Conservation (phyloP, 805 yeast genomes). For the Ogataea degrootiae region DNA sequence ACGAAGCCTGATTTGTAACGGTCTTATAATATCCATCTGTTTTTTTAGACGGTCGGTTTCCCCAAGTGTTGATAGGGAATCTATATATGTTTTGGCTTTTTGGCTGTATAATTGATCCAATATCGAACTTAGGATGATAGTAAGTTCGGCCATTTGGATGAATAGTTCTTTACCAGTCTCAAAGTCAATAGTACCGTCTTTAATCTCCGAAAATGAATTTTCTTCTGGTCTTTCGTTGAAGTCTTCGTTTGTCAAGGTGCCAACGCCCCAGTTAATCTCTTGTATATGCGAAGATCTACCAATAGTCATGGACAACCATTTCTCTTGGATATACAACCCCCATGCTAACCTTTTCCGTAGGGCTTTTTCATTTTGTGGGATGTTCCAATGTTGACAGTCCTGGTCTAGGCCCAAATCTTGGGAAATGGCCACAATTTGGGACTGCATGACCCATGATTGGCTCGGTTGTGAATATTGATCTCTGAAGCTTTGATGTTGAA, state of each 20-base stretch:
- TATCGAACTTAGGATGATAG: conserved; percentile 9
- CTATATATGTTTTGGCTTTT: background rate
- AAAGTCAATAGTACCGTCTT: conserved; percentile 12
- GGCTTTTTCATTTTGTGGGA: conserved; percentile 44
- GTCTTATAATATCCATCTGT: conserved; percentile 7
- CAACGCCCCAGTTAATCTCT: conserved; percentile 38
- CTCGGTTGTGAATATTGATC: conserved; percentile 34
- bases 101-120: conserved; percentile 7
- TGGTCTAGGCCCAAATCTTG: conserved; percentile 45
- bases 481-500: conserved; percentile 25
- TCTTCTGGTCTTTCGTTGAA: conserved; percentile 43
- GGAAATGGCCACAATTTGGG: conserved; percentile 29
- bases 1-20: conserved; percentile 8
- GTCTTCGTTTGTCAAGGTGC: conserved; percentile 36
- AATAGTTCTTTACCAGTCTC: conserved; percentile 10
- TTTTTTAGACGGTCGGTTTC: conserved; percentile 3
- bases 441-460: conserved; percentile 26
- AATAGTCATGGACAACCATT: conserved; percentile 41
- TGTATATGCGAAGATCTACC: conserved; percentile 43
- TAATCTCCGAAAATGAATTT: conserved; percentile 26
- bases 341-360: conserved; percentile 42
- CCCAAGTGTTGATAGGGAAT: background rate
- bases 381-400: conserved; percentile 41
- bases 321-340: conserved; percentile 46
- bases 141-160: conserved; percentile 10